Percentiles rank a stretch among this genome's conserved stretches.
Evolutionary conservation across 2,329 filamentous ascomycete genomes (phyloP).

Genomic region (Aspergillus fumigatus): DNA sequence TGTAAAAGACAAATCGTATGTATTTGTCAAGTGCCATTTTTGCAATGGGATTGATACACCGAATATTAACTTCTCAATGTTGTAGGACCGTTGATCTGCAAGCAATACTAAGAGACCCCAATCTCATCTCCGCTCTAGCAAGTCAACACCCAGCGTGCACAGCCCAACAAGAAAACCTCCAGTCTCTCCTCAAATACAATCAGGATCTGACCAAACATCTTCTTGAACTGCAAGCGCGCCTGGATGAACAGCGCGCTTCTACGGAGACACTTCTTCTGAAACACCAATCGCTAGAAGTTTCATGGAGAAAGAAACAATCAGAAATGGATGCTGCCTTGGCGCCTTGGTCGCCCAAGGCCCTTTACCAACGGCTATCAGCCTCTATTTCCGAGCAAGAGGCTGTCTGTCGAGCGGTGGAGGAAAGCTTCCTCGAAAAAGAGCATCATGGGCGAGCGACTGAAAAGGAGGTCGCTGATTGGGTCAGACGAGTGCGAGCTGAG

Average conservation of each 20-base stretch:
- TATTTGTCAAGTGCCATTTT: slow-evolving; percentile 6
- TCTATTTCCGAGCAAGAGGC: slow-evolving; percentile 77
- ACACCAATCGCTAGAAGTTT: slow-evolving; percentile 81
- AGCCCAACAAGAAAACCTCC: slow-evolving; percentile 61
- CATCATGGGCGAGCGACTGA: slow-evolving; percentile 59
- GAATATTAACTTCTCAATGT: slow-evolving; percentile 4
- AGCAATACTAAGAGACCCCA: slow-evolving; percentile 66
- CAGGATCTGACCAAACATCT: slow-evolving; percentile 57
- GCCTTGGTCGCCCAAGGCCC: slow-evolving; percentile 77
- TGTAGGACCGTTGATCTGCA: slow-evolving; percentile 53
- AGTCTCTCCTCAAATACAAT: slow-evolving; percentile 65
- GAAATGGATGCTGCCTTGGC: slow-evolving; percentile 83
- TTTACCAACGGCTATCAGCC: slow-evolving; percentile 76
- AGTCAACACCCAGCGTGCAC: slow-evolving; percentile 69
- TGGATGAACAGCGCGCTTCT: slow-evolving; percentile 54
- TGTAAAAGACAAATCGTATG: slow-evolving; percentile 77
- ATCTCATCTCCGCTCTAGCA: slow-evolving; percentile 70
- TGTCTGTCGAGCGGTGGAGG: slow-evolving; percentile 77
- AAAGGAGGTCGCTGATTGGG: slow-evolving; percentile 80
- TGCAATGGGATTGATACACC: neutral
- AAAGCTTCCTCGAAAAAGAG: slow-evolving; percentile 77
- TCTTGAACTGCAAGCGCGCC: slow-evolving; percentile 42
- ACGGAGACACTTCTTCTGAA: slow-evolving; percentile 79
- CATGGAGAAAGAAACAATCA: slow-evolving; percentile 82
- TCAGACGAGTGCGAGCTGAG: slow-evolving; percentile 73